Base-by-base conservation (phyloP, 176 grass and related monocot species). In the Alloteropsis semialata region DNA sequence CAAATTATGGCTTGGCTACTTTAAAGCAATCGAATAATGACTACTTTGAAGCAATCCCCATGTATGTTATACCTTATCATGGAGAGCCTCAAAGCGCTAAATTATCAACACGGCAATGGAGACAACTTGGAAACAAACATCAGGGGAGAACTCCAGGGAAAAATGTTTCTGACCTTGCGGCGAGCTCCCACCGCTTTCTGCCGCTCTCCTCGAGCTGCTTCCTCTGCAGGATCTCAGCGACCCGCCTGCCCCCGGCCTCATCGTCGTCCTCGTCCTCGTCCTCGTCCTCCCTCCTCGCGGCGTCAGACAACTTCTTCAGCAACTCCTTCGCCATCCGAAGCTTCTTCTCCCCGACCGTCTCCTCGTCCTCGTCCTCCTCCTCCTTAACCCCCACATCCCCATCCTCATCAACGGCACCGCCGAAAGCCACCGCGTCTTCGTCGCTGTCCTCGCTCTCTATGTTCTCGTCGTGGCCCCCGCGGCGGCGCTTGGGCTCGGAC, bases 191-290 rank as follows among this genome's bases (percentile, higher is more conserved):
- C 66, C 87, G 79, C 36, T 89, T 70, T 41, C 94, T 83, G 19
- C 94, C 94, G 41, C 94, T 97, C 69, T 93, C 87, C 79, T 90
- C 89, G 41, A 97, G 91, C 58, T 97, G 94, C 61, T 61, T 92
- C 21, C 79, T 97, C 51, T 84, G 89, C 9, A 97, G 81, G 51
- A 93, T 87, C 49, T 97, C 87, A 3, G 91, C 94, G 3, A 97
- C 87, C 51, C 87, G 62, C 63, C 84, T 88, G 24, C 74, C 75
- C 10, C 78, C 78, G 48, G 48, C 49, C 54, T 84, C 89, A 3
- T 84, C 78, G 5, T 73, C 82, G 3, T 87, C 88, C 0, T 87
- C 88, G 3, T 88, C 89, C 8, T 73, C 83, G 2, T 93, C 94
- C 14, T 91, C 86, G 43, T 87, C 82, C 65, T 76, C 34, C 81